Evolutionary conservation across 331 rosid genomes (phyloP).

Genomic region (Pyracantha coccinea): DNA sequence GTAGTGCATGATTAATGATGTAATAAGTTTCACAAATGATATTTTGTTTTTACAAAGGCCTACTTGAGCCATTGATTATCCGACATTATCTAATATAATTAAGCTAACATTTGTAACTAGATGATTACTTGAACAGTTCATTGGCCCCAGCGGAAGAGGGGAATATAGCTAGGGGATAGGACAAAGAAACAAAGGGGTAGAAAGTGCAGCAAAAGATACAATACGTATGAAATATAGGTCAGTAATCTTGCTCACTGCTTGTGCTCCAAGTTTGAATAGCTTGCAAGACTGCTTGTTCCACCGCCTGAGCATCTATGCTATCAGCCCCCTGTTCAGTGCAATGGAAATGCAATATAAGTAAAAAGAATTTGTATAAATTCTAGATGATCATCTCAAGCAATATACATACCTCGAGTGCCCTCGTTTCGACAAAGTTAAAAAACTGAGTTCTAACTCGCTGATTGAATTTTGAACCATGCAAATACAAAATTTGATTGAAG

Average conservation of each 20-base stretch:
- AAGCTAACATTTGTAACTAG: too few relatives aligned
- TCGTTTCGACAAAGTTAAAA: conserved; percentile 39
- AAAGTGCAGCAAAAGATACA: neutral
- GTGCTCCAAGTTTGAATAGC: conserved; percentile 54
- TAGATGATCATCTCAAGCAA: too few relatives aligned
- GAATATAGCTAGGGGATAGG: neutral
- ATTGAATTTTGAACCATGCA: neutral
- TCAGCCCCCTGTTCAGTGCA: conserved; percentile 2
- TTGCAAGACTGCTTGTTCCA: conserved; percentile 65
- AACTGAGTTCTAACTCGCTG: neutral
- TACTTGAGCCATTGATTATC: too few relatives aligned
- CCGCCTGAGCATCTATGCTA: conserved; percentile 65
- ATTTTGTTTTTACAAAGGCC: too few relatives aligned
- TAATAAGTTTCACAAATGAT: too few relatives aligned
- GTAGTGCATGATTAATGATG: too few relatives aligned
- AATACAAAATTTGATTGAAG: neutral
- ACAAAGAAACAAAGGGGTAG: neutral
- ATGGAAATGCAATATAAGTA: too few relatives aligned
- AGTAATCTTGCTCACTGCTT: neutral
- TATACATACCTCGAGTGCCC: conserved; percentile 4
- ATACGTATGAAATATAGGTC: neutral
- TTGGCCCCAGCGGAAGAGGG: neutral
- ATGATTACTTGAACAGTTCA: neutral
- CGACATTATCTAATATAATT: too few relatives aligned
- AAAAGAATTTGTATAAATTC: too few relatives aligned